phyloP scores from a whole-genome alignment of 768 basidiomycete genomes.

The Hygrophorus pudorinus region DNA sequence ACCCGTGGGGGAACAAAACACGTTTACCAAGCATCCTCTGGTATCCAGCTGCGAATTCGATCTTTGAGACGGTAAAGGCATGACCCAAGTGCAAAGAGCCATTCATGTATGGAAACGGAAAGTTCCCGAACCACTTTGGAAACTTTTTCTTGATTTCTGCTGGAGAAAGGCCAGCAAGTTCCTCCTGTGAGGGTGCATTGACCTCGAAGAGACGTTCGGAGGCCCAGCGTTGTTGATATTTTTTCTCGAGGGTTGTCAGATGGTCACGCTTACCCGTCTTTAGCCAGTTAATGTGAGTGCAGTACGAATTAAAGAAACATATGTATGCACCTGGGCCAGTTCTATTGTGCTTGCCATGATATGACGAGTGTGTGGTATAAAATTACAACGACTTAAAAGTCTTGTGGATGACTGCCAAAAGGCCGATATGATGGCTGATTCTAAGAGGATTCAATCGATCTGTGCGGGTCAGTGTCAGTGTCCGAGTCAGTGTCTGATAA shows the following conservation, averaged over 20 bases:
- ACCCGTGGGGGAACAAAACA: slow-evolving; percentile 93
- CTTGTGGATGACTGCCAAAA: slow-evolving; percentile 18
- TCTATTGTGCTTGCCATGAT: slow-evolving; percentile 57
- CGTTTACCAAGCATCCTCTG: slow-evolving; percentile 92
- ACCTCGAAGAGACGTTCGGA: slow-evolving; percentile 74
- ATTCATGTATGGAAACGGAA: slow-evolving; percentile 98
- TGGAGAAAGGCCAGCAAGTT: slow-evolving; percentile 52
- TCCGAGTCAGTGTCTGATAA: neutral
- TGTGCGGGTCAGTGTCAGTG: slow-evolving; percentile 1
- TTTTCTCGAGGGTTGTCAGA: slow-evolving; percentile 70
- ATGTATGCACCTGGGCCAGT: slow-evolving; percentile 40
- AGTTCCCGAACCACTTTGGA: slow-evolving; percentile 98
- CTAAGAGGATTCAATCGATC: neutral
- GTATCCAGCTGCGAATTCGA: slow-evolving; percentile 94
- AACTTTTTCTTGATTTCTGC: slow-evolving; percentile 62
- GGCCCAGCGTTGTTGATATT: slow-evolving; percentile 79
- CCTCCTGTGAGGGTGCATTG: slow-evolving; percentile 63
- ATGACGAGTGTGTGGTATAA: slow-evolving; percentile 13
- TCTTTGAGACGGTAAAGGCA: slow-evolving; percentile 96
- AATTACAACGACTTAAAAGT: slow-evolving; percentile 28
- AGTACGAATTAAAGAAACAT: neutral
- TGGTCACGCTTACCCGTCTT: slow-evolving; percentile 94
- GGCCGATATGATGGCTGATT: slow-evolving; percentile 13
- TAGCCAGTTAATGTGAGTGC: slow-evolving; percentile 8
- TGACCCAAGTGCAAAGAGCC: slow-evolving; percentile 95